Base-by-base conservation (phyloP, 768 basidiomycete species). In the Lanmaoa pseudosensibilis region DNA sequence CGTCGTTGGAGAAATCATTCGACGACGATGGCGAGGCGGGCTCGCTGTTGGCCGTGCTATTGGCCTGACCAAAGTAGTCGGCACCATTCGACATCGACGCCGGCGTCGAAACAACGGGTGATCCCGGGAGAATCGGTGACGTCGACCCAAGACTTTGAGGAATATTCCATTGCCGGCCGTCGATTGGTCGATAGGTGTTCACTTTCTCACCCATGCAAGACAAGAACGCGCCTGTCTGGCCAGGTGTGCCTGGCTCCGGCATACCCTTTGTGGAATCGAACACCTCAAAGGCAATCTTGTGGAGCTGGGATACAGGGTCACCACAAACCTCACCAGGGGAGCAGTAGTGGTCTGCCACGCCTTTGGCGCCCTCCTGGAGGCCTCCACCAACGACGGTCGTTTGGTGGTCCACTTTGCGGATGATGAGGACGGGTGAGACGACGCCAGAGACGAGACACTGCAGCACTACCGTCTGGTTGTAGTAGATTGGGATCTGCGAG, bases 401-500 rank as follows among this genome's bases (percentile, higher is more conserved):
- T 62, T 87, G 90, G 63, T 89, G 87, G 65, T 97, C 95, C 51
- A 97, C 92, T 66, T 94, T 93, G 52, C 96, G 90, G 62, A 98
- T 90, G 73, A 98, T 90, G 43, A 98, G 80, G 39, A 94, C 86
- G 11, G 96, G 96, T 56, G 91, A 92, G 64, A 96, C 90, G 41
- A 94, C 90, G 30, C 94, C 96, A 3, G 96, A 96, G 2, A 90
- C 90, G 61, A 96, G 78, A 66, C 94, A 98, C 69, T 98, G 96
- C 36, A 98, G 73, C 32, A 98, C 92, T 46, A 98, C 90, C 1
- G 93, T 94, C 71, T 95, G 91, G 68, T 98, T 98, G 80, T 98
- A 98, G 73, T 94, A 93, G 55, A 98, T 87, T 18, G 94, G 88
- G 46, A 92, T 93, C 65, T 89, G 89, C 4, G 87, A 86, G 1